These are phyloP conservation scores for Calocera viscosa DNA, from an alignment of 768 basidiomycete species.

Conservation along the genomic window DNA sequence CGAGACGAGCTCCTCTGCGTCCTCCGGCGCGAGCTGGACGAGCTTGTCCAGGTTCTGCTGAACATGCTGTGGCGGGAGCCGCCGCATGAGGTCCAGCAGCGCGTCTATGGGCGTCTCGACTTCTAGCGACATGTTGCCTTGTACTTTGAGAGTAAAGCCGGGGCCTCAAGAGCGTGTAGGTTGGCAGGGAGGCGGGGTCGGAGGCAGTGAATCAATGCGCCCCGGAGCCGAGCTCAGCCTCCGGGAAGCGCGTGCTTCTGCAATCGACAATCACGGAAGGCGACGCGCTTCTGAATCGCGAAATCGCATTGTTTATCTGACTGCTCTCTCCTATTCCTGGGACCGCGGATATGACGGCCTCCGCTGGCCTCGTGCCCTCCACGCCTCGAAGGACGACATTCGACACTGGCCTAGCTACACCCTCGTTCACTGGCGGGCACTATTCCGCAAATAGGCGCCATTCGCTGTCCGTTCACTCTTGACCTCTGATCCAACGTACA, in stretches of 20 bases:
- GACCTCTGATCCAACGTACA: neutral
- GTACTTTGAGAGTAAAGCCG: neutral
- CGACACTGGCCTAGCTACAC: neutral
- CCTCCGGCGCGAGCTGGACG: slow-evolving; percentile 74
- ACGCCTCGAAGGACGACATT: neutral
- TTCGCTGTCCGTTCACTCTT: neutral
- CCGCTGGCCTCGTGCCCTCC: slow-evolving; percentile 4
- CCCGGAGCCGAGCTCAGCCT: neutral
- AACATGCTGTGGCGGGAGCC: slow-evolving; percentile 82
- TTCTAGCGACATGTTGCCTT: slow-evolving; percentile 4
- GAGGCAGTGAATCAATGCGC: neutral
- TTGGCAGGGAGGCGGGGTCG: neutral
- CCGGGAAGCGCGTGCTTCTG: neutral
- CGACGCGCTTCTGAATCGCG: neutral
- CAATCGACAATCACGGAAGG: neutral
- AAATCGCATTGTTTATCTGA: neutral
- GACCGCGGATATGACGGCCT: neutral
- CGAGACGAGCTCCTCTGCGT: slow-evolving; percentile 86
- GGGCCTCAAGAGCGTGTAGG: neutral
- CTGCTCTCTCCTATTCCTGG: neutral
- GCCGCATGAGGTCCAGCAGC: slow-evolving; percentile 90
- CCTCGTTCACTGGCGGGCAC: neutral
- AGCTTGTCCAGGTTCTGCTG: slow-evolving; percentile 78
- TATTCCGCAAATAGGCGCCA: slow-evolving; percentile 4
- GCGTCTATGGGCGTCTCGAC: slow-evolving; percentile 42